A percentile compares a stretch with the other conserved stretches of the same genome.
phyloP scores from a whole-genome alignment of 805 yeast genomes.

The Starmerella kuoi region DNA sequence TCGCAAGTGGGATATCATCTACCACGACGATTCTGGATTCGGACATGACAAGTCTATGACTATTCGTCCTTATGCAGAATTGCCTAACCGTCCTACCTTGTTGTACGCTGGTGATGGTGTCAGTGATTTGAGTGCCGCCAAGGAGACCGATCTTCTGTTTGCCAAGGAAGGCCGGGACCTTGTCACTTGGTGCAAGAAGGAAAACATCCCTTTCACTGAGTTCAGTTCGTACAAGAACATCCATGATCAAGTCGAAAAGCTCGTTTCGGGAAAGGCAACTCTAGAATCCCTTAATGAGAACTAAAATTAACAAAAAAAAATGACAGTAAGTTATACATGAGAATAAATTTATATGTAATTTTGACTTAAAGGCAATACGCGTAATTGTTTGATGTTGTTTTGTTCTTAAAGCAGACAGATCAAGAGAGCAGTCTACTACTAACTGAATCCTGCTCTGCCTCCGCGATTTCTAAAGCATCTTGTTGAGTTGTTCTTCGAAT shows the following conservation, averaged over 20 bases:
- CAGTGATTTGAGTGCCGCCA: constrained; percentile 86
- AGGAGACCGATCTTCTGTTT: constrained; percentile 83
- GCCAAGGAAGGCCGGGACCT: constrained; percentile 90
- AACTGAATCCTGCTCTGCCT: constrained; percentile 39
- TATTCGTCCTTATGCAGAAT: constrained; percentile 39
- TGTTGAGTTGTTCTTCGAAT: constrained; percentile 66
- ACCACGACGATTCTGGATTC: constrained; percentile 71
- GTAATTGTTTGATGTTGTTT: not conserved
- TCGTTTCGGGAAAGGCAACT: constrained; percentile 35
- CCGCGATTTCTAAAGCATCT: constrained; percentile 75
- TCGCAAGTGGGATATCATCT: constrained; percentile 65
- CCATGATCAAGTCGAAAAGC: constrained; percentile 43
- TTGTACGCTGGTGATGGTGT: constrained; percentile 98
- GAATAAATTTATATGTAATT: not conserved
- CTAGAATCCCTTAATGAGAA: constrained; percentile 18
- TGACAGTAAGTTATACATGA: not conserved
- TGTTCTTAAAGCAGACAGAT: too few relatives aligned
- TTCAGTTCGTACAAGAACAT: constrained; percentile 70
- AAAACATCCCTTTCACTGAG: constrained; percentile 71
- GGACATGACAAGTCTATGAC: constrained; percentile 93
- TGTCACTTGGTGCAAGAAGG: constrained; percentile 68
- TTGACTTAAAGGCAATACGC: not conserved
- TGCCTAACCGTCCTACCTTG: constrained; percentile 44
- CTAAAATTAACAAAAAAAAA: not conserved
- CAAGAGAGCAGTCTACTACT: constrained; percentile 16